Percentiles rank a stretch among this genome's conserved stretches.
Conservation (phyloP, 2,329 filamentous ascomycete genomes). For the Knoxdaviesia proteae region DNA sequence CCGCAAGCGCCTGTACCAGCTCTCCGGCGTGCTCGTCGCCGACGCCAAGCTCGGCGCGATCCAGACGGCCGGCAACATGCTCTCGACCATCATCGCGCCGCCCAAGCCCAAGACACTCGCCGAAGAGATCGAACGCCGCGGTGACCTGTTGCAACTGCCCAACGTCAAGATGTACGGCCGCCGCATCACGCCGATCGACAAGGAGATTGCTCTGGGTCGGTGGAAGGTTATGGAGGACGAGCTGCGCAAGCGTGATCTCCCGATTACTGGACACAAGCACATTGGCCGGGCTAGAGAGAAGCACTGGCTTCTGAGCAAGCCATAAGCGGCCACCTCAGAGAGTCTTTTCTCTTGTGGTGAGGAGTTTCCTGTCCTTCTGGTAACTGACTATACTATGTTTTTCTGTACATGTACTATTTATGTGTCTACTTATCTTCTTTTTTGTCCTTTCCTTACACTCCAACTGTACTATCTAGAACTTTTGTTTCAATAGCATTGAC, state of each 20-base stretch:
- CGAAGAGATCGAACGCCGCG: conserved; percentile 28
- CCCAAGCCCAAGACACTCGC: conserved; percentile 41
- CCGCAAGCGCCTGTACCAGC: conserved; percentile 58
- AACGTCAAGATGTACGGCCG: conserved; percentile 51
- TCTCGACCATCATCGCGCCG: conserved; percentile 29
- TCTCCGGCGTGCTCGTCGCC: conserved; percentile 57
- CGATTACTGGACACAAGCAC: conserved; percentile 26
- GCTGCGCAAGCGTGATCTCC: conserved; percentile 39
- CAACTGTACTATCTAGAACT: too few species aligned
- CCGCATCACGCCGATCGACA: conserved; percentile 49
- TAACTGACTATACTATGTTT: too few species aligned
- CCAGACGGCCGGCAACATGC: conserved; percentile 29
- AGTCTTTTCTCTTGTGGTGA: not conserved
- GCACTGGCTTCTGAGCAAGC: conserved; percentile 19
- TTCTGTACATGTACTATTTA: not conserved
- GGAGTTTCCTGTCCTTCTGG: not conserved
- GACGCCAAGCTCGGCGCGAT: conserved; percentile 45
- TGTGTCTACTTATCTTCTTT: not conserved
- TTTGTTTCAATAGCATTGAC: too few species aligned
- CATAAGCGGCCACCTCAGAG: conserved; percentile 7
- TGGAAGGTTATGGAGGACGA: conserved; percentile 65
- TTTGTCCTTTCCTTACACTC: not conserved
- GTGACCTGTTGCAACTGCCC: conserved; percentile 27
- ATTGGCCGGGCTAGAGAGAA: conserved; percentile 20
- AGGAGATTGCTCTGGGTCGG: conserved; percentile 49